These are phyloP conservation scores for Jacaranda mimosifolia DNA, from an alignment of 257 asterid genomes.

Conservation along the genomic window DNA sequence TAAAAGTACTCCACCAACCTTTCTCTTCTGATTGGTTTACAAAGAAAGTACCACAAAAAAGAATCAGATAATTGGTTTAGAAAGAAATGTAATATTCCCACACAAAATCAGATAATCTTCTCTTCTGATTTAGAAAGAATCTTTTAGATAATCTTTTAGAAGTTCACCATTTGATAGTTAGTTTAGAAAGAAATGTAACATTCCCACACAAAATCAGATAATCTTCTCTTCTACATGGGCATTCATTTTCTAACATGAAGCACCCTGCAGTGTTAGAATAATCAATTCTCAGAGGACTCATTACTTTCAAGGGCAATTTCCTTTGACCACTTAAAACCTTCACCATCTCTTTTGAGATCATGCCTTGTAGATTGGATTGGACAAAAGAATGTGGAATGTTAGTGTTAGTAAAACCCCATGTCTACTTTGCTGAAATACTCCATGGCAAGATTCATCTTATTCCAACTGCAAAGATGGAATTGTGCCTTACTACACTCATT, in stretches of 20 bases:
- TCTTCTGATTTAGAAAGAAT: no score
- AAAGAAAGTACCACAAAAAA: no score
- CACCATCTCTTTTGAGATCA: background rate
- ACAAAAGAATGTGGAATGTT: no score
- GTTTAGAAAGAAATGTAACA: background rate
- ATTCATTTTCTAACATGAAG: background rate
- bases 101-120: background rate
- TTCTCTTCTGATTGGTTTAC: no score
- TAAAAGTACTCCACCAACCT: no score
- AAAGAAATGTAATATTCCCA: background rate
- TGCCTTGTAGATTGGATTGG: background rate
- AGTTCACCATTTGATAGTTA: background rate
- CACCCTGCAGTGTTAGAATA: conserved; percentile 11
- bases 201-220: background rate
- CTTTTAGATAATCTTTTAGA: no score
- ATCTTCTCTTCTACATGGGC: background rate
- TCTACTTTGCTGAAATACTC: conserved; percentile 14
- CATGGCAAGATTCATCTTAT: conserved; percentile 1
- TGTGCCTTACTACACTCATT: conserved; percentile 5
- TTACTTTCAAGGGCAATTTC: background rate
- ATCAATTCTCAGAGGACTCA: background rate
- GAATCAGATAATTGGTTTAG: background rate
- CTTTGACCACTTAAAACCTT: background rate
- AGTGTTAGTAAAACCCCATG: background rate
- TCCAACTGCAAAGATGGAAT: conserved; percentile 12